Evolutionary conservation across 2,329 filamentous ascomycete species (phyloP).

Genomic region (Pseudogymnoascus sp.): DNA sequence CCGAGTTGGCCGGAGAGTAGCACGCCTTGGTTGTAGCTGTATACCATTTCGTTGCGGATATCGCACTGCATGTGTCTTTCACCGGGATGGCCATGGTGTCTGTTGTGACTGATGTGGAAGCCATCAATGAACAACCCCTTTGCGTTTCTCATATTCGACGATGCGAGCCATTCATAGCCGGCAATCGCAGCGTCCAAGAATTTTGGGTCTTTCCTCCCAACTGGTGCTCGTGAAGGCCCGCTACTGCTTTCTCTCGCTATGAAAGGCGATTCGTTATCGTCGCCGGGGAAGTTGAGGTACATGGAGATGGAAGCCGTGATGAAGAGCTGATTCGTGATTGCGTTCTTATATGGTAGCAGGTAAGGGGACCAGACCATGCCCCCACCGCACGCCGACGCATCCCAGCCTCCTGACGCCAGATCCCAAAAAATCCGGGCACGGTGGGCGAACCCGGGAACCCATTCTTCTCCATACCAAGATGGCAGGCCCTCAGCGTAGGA

Average conservation of each 20-base stretch:
- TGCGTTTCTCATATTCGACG: constrained; percentile 71
- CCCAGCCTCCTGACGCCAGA: constrained; percentile 71
- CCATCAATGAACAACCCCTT: constrained; percentile 77
- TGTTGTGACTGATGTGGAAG: constrained; percentile 69
- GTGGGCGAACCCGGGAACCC: constrained; percentile 70
- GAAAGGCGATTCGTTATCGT: constrained; percentile 66
- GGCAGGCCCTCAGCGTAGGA: constrained; percentile 38
- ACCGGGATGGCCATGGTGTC: constrained; percentile 16
- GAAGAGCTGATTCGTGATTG: constrained; percentile 88
- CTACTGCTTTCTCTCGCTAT: constrained; percentile 24
- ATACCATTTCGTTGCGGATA: constrained; percentile 77
- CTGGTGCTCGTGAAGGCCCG: constrained; percentile 24
- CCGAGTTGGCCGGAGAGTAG: constrained; percentile 73
- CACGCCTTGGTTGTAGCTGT: constrained; percentile 94
- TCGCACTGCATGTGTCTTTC: constrained; percentile 60
- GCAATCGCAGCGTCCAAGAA: constrained; percentile 68
- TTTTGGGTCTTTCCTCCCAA: constrained; percentile 43
- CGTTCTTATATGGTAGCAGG: constrained; percentile 82
- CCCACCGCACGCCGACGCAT: constrained; percentile 69
- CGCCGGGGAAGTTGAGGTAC: constrained; percentile 84
- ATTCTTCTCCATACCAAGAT: constrained; percentile 69
- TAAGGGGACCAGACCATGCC: constrained; percentile 89
- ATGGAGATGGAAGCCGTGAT: constrained; percentile 79
- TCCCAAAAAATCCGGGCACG: constrained; percentile 81
- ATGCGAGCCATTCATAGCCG: constrained; percentile 72